Conservation (phyloP, 257 asterid species). For the Pogostemon cablin region DNA sequence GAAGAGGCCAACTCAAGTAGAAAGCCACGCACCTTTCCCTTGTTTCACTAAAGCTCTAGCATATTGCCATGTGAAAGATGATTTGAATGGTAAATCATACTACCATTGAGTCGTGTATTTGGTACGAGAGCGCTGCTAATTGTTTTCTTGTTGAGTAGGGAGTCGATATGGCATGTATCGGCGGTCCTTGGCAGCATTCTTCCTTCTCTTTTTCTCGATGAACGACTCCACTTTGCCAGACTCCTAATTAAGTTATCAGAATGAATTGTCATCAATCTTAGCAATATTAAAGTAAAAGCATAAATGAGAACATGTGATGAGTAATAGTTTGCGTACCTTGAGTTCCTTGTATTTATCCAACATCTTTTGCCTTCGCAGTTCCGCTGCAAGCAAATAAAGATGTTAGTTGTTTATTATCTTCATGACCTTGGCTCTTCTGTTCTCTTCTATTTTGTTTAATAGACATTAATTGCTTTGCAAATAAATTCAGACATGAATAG, state of each 20-base stretch:
- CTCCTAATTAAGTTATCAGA: conserved; percentile 47
- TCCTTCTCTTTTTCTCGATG: conserved; percentile 80
- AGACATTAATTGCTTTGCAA: background rate
- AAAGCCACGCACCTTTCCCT: no score
- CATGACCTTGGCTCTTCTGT: background rate
- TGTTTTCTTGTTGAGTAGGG: conserved; percentile 42
- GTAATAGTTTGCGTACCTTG: conserved; percentile 49
- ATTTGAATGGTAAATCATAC: no score
- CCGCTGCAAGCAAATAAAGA: conserved; percentile 61
- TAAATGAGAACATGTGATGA: background rate
- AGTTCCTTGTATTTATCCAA: conserved; percentile 78
- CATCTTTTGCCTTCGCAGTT: conserved; percentile 64
- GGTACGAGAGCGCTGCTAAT: background rate
- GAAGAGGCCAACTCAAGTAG: no score
- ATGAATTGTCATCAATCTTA: background rate
- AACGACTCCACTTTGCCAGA: conserved; percentile 83
- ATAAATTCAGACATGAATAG: background rate
- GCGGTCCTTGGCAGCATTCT: conserved; percentile 89
- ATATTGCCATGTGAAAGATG: no score
- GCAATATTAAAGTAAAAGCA: background rate
- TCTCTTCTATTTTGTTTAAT: conserved; percentile 7
- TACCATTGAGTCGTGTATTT: no score
- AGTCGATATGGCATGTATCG: conserved; percentile 85
- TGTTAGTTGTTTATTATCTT: background rate
- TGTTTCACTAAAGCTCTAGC: no score